Evolutionary conservation across 768 basidiomycete species (phyloP).

Genomic region (Mycena capillaripes): DNA sequence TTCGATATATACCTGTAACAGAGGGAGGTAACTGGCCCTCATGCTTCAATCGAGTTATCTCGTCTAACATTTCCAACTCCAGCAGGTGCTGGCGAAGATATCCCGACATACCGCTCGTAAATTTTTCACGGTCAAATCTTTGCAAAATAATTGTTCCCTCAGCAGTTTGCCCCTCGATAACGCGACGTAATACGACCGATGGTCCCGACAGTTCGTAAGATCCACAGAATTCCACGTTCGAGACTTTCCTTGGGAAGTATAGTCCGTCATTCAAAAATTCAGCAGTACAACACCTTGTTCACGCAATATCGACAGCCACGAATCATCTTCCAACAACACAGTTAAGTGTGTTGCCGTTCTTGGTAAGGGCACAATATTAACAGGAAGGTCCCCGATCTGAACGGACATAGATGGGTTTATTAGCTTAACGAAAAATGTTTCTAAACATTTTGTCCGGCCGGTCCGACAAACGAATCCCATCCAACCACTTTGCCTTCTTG

Average conservation of each 20-base stretch:
- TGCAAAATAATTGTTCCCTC: background rate
- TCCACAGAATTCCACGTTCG: background rate
- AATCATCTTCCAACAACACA: background rate
- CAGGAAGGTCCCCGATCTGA: background rate
- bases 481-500: background rate
- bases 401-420: background rate
- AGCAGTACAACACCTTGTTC: background rate
- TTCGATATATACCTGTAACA: background rate
- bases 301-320: background rate
- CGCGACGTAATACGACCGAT: background rate
- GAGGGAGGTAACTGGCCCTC: background rate
- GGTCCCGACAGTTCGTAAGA: background rate
- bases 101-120: background rate
- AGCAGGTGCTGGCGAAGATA: background rate
- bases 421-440: background rate
- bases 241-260: conserved; percentile 3
- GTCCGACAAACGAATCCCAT: background rate
- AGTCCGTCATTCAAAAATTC: conserved; percentile 5
- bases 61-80: background rate
- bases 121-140: background rate
- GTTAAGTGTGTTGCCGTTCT: background rate
- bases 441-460: background rate
- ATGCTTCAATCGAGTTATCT: background rate
- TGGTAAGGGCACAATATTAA: background rate
- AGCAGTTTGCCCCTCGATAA: background rate